Conservation (phyloP, 345 rosid genomes). For the Arabidopsis arenosa region DNA sequence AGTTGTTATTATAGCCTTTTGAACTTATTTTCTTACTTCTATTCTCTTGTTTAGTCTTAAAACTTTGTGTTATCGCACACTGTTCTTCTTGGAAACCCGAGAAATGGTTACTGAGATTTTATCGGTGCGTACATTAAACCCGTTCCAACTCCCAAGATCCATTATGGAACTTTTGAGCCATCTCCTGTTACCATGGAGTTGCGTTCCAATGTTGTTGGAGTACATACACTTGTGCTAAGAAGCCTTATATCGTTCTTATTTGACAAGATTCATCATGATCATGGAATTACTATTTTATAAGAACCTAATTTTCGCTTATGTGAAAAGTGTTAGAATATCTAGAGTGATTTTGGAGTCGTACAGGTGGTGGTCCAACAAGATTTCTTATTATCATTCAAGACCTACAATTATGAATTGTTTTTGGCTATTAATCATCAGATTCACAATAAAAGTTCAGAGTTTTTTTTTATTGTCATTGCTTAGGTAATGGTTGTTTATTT, state of each 20-base stretch:
- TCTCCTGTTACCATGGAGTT: constrained; percentile 21
- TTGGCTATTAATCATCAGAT: neutral
- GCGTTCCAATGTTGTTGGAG: constrained; percentile 29
- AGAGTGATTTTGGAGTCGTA: neutral
- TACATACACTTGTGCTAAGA: neutral
- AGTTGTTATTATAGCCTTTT: constrained; percentile 7
- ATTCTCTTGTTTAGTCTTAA: neutral
- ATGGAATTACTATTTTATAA: neutral
- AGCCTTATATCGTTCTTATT: neutral
- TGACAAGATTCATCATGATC: neutral
- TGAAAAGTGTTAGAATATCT: neutral
- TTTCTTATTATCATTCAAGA: neutral
- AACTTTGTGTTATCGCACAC: constrained; percentile 30
- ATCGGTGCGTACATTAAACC: constrained; percentile 50
- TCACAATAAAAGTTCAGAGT: neutral
- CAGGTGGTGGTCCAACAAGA: neutral
- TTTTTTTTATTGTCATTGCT: neutral
- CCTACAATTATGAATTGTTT: neutral
- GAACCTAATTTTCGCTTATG: neutral
- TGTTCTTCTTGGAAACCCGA: constrained; percentile 52
- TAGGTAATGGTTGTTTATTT: neutral
- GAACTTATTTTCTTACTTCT: constrained; percentile 1
- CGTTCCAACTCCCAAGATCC: constrained; percentile 20
- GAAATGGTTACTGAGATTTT: constrained; percentile 49
- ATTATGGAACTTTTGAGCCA: constrained; percentile 13